phyloP scores from a whole-genome alignment of 2,329 filamentous ascomycete genomes.

The Ambrosiella cleistominuta region DNA sequence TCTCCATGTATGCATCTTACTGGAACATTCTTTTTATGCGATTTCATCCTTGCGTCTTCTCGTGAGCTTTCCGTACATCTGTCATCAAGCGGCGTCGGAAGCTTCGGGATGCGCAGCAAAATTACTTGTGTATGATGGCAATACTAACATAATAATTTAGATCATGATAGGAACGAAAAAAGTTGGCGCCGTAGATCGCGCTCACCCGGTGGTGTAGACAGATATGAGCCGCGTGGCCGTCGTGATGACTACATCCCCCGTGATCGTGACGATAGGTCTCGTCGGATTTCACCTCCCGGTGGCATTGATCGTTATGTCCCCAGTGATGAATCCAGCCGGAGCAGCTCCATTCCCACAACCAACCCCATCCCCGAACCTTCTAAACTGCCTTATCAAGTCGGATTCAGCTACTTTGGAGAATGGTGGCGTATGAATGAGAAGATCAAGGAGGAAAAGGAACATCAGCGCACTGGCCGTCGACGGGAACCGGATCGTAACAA shows the following conservation, averaged over 20 bases:
- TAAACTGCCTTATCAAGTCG: slow-evolving; percentile 60
- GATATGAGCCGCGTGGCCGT: slow-evolving; percentile 50
- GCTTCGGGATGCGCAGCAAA: too few relatives aligned
- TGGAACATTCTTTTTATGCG: slow-evolving; percentile 1
- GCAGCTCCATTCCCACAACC: slow-evolving; percentile 23
- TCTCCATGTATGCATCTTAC: slow-evolving; percentile 46
- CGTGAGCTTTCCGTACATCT: background rate
- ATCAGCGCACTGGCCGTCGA: slow-evolving; percentile 48
- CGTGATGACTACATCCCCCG: slow-evolving; percentile 48
- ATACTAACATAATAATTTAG: slow-evolving; percentile 20
- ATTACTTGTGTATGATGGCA: too few relatives aligned
- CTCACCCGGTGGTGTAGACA: slow-evolving; percentile 51
- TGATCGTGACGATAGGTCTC: slow-evolving; percentile 36
- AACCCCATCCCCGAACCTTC: slow-evolving; percentile 60
- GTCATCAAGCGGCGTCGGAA: background rate
- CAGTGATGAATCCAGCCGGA: slow-evolving; percentile 37
- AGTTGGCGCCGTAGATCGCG: slow-evolving; percentile 45
- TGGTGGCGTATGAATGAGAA: slow-evolving; percentile 74
- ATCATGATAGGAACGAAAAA: slow-evolving; percentile 28
- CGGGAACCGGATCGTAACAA: slow-evolving; percentile 46
- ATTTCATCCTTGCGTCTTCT: background rate
- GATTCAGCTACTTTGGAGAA: slow-evolving; percentile 71
- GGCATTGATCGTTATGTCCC: slow-evolving; percentile 69
- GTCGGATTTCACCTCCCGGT: slow-evolving; percentile 44
- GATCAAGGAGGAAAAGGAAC: slow-evolving; percentile 67